Base-by-base conservation (phyloP, 2,329 filamentous ascomycete species). In the Parastagonospora avenae region DNA sequence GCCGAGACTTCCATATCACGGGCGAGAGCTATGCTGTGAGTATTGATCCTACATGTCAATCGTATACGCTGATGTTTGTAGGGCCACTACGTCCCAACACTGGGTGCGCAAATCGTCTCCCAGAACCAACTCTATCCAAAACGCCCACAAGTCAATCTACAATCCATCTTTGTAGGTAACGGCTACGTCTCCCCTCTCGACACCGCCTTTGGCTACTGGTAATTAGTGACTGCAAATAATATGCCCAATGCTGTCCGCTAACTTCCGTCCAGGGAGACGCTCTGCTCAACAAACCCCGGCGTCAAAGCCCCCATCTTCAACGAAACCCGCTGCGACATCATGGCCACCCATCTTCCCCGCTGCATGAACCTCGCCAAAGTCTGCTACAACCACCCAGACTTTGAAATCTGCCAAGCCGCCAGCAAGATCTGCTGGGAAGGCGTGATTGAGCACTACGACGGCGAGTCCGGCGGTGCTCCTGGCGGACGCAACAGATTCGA, bases 21-120 rank as follows among this genome's bases (percentile, higher is more conserved):
- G 80, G 79, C 0, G 79, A 82, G 52, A 78, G 75, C 48, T 81
- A 79, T 65, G 79, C 68, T n/a, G 75, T 77, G 60, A 59, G 68
- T 67, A 8, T 28, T 8, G 37, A n/a, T 9, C 42, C 16, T n/a
- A 2, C n/a, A 31, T 33, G 14, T n/a, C 46, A 11, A 14, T 19
- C 38, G 42, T 45, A 3, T 38, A 31, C 27, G 8, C 46, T 71
- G 31, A 50, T 31, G 16, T 12, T 7, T 10, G n/a, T 43, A 68
- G 76, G 79, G 79, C 6, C 76, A 80, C 57, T 81, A 81, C 52
- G 74, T 80, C 14, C 79, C 79, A 2, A 69, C 73, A 27, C 68
- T 77, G 5, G 77, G 71, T 4, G 71, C 74, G 12, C 68, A 80
- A 42, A 79, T 80, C 19, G 61, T 80, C 6, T 63, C 67, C 1